Conservation (phyloP, 768 basidiomycete genomes). For the Phylloporus sp. region DNA sequence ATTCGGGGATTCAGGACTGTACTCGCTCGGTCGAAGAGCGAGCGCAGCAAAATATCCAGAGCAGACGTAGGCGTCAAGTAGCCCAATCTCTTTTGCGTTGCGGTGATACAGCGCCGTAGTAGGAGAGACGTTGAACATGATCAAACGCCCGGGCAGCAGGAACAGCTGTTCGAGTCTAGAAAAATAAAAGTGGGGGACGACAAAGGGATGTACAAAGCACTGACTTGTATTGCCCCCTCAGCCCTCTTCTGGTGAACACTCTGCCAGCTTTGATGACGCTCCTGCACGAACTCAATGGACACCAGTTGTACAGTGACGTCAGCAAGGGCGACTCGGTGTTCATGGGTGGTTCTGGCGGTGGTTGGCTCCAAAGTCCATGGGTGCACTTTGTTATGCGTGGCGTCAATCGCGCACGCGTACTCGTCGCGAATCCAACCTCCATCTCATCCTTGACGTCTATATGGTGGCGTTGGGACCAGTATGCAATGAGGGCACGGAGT, state of each 20-base stretch:
- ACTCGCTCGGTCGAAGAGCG: conserved; percentile 60
- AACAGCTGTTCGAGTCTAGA: conserved; percentile 65
- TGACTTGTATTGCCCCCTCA: conserved; percentile 75
- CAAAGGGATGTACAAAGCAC: conserved; percentile 22
- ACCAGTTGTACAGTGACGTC: conserved; percentile 79
- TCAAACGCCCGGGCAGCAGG: conserved; percentile 68
- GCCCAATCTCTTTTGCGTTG: conserved; percentile 49
- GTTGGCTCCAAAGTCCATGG: conserved; percentile 36
- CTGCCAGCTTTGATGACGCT: conserved; percentile 70
- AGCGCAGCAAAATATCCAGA: conserved; percentile 82
- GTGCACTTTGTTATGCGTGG: conserved; percentile 37
- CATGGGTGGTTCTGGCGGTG: conserved; percentile 46
- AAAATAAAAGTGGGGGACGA: neutral
- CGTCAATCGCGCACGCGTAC: conserved; percentile 54
- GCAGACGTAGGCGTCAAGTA: conserved; percentile 74
- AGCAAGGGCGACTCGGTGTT: conserved; percentile 56
- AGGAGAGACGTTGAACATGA: conserved; percentile 64
- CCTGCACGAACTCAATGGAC: conserved; percentile 73
- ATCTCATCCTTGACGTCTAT: conserved; percentile 77
- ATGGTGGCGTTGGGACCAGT: conserved; percentile 77
- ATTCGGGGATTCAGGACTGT: conserved; percentile 44
- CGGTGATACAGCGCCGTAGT: conserved; percentile 53
- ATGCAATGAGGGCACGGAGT: conserved; percentile 61
- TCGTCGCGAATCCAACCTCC: conserved; percentile 55
- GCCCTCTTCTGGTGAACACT: conserved; percentile 64